Conservation (phyloP, 495 filamentous ascomycete species). For the Parmelia sp. region DNA sequence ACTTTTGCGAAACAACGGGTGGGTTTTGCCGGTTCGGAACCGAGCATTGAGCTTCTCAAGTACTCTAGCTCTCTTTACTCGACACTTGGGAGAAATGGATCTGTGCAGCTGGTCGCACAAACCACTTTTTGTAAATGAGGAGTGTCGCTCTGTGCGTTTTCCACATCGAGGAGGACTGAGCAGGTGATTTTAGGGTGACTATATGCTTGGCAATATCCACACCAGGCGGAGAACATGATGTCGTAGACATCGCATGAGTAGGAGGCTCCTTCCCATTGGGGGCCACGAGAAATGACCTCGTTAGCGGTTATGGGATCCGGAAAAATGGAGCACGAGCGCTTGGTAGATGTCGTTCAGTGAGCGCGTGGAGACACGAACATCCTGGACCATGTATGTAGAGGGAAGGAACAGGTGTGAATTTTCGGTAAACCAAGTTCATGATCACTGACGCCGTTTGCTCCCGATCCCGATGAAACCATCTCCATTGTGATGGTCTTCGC, state of each 20-base stretch:
- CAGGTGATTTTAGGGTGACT: not conserved
- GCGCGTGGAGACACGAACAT: not conserved
- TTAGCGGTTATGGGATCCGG: not conserved
- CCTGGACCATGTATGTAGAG: not conserved
- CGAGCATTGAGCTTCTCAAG: not conserved
- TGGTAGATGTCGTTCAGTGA: not conserved
- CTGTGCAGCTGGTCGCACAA: not conserved
- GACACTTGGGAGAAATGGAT: not conserved
- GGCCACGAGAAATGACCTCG: not conserved
- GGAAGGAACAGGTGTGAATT: not conserved
- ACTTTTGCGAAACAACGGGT: not conserved
- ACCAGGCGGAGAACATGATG: not conserved
- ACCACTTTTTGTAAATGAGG: not conserved
- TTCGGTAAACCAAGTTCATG: not conserved
- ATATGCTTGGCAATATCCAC: not conserved
- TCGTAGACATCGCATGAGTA: not conserved
- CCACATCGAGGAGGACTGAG: not conserved
- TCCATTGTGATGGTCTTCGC: not conserved
- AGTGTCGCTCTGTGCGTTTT: not conserved
- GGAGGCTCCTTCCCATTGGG: not conserved
- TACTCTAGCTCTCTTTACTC: not conserved
- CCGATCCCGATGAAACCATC: not conserved
- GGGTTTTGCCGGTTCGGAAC: not conserved
- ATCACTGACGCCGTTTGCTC: not conserved
- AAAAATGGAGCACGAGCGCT: not conserved